Evolutionary conservation across 2,329 filamentous ascomycete species (phyloP).

Genomic region (Fusarium xyrophilum): DNA sequence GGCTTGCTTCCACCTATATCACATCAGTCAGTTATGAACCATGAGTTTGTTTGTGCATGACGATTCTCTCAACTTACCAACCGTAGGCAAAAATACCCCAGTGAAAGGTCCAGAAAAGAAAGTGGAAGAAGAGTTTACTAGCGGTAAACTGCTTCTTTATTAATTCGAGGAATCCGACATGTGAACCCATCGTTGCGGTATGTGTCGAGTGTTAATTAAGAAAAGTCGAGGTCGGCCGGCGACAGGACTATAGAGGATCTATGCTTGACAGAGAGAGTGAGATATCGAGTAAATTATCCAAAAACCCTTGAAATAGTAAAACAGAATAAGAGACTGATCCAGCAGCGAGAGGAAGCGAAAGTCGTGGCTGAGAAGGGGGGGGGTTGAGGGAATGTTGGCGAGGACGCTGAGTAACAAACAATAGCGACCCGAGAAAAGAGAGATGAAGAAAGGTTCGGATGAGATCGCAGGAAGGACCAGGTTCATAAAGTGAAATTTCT

Average conservation of each 20-base stretch:
- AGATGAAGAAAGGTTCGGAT: constrained; percentile 22
- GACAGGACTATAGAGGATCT: constrained; percentile 25
- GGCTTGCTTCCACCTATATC: constrained; percentile 77
- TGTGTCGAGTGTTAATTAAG: constrained; percentile 17
- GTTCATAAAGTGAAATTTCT: constrained; percentile 32
- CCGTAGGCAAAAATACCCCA: constrained; percentile 80
- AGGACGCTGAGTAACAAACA: constrained; percentile 30
- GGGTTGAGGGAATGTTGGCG: constrained; percentile 15
- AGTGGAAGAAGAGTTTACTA: constrained; percentile 78
- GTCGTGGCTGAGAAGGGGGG: constrained; percentile 26
- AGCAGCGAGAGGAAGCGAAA: constrained; percentile 55
- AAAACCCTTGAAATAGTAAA: constrained; percentile 23
- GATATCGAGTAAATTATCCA: constrained; percentile 14
- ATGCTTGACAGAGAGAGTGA: not conserved
- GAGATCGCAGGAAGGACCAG: constrained; percentile 15
- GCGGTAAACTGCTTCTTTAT: constrained; percentile 71
- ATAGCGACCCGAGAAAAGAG: constrained; percentile 35
- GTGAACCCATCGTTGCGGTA: constrained; percentile 47
- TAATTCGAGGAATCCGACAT: constrained; percentile 53
- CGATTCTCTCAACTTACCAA: constrained; percentile 67
- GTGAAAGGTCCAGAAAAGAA: constrained; percentile 82
- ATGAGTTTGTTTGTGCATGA: not conserved
- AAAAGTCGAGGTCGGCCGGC: constrained; percentile 30
- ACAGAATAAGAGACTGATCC: constrained; percentile 60
- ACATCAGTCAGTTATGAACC: constrained; percentile 17